These are phyloP conservation scores for Penicillium janthinellum DNA, from an alignment of 2,329 filamentous ascomycete genomes.

Conservation along the genomic window DNA sequence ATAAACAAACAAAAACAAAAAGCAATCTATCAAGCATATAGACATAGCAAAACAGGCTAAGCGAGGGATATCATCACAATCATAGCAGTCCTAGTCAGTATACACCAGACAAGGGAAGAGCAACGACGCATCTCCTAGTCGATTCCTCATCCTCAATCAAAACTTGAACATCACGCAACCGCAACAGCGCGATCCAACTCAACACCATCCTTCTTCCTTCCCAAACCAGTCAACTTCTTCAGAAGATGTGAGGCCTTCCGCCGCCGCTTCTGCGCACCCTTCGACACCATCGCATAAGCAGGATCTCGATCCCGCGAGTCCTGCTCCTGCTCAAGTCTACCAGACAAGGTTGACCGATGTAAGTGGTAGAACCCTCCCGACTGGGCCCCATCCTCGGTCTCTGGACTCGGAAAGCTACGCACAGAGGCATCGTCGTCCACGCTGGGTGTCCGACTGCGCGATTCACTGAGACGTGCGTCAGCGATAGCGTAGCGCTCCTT, in stretches of 20 bases:
- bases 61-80: neutral
- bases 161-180: neutral
- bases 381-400: neutral
- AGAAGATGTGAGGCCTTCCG: constrained; percentile 21
- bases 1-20: neutral
- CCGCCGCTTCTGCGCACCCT: neutral
- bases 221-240: constrained; percentile 23
- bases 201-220: neutral
- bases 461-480: neutral
- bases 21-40: neutral
- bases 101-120: neutral
- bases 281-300: constrained; percentile 1
- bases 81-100: neutral
- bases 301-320: neutral
- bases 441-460: constrained; percentile 8
- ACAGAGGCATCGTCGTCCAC: constrained; percentile 8
- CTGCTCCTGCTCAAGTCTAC: neutral
- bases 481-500: neutral
- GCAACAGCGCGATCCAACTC: neutral
- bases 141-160: too few relatives aligned
- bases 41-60: neutral
- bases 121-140: neutral
- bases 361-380: neutral
- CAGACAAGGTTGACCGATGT: neutral
- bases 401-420: neutral